phyloP scores from a whole-genome alignment of 2,329 filamentous ascomycete genomes.

The Aspergillus ustus region DNA sequence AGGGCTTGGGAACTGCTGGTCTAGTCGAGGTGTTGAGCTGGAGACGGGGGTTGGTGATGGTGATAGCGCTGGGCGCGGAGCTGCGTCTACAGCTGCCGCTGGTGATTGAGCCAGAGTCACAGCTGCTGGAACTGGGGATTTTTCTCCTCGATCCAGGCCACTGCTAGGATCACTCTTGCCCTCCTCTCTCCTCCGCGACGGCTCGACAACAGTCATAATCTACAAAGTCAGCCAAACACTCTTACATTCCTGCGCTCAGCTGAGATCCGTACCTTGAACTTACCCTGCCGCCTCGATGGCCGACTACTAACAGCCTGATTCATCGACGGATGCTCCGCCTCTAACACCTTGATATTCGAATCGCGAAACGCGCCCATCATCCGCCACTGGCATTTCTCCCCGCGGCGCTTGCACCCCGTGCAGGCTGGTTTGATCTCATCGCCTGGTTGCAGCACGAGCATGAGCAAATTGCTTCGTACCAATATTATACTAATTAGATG shows the following conservation, averaged over 20 bases:
- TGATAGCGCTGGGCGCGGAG: background rate
- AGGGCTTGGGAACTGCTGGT: background rate
- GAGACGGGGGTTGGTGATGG: slow-evolving; percentile 4
- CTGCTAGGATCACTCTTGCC: background rate
- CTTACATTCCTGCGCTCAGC: too few species aligned
- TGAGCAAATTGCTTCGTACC: background rate
- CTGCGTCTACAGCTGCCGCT: background rate
- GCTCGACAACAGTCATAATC: slow-evolving; percentile 31
- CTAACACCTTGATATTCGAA: slow-evolving; percentile 35
- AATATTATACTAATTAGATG: background rate
- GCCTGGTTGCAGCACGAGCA: slow-evolving; percentile 20
- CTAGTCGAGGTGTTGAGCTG: background rate
- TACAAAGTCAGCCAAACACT: slow-evolving; percentile 1
- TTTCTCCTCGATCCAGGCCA: background rate
- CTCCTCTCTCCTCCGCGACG: slow-evolving; percentile 1
- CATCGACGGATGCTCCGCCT: slow-evolving; percentile 37
- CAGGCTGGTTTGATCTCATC: slow-evolving; percentile 39
- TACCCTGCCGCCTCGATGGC: slow-evolving; percentile 25
- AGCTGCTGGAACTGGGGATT: background rate
- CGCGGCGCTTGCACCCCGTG: slow-evolving; percentile 35
- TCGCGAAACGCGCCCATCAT: slow-evolving; percentile 37
- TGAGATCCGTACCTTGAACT: slow-evolving; percentile 26
- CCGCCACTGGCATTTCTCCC: slow-evolving; percentile 38
- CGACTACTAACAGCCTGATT: slow-evolving; percentile 26
- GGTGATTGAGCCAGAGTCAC: background rate